Evolutionary conservation across 208 protist species (phyloP).

Genomic region (Acanthamoeba rhysodes): DNA sequence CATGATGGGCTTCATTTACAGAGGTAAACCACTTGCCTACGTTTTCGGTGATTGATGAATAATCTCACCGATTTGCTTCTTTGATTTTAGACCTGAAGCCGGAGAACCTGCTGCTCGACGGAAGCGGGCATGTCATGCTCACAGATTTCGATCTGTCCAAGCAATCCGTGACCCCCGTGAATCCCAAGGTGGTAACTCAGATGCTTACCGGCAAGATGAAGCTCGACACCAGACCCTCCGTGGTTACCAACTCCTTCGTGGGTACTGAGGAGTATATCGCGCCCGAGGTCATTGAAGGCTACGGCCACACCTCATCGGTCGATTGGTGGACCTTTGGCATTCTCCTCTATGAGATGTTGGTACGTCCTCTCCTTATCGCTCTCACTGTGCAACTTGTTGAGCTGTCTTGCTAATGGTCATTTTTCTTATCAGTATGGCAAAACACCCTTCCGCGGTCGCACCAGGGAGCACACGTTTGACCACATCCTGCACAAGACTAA

Average conservation of each 20-base stretch:
- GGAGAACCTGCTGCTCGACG: conserved; percentile 96
- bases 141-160: conserved; percentile 97
- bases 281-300: conserved; percentile 84
- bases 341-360: conserved; percentile 86
- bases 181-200: conserved; percentile 55
- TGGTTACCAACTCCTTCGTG: conserved; percentile 87
- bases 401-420: too few species aligned
- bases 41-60: background rate
- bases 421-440: conserved; percentile 62
- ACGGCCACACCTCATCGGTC: conserved; percentile 81
- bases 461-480: conserved; percentile 81
- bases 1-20: conserved; percentile 94
- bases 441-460: conserved; percentile 82
- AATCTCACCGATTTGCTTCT: background rate
- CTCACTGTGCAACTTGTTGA: background rate
- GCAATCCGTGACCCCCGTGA: conserved; percentile 54
- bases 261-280: conserved; percentile 88
- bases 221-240: conserved; percentile 59
- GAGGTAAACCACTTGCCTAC: conserved; percentile 84
- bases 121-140: conserved; percentile 95
- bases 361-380: background rate
- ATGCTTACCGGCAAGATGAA: conserved; percentile 62
- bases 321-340: conserved; percentile 89
- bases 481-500: conserved; percentile 81
- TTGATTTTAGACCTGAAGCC: conserved; percentile 94